Percentiles rank a stretch among this genome's conserved stretches.
Evolutionary conservation across 1,284 basidiomycete species (phyloP).

Genomic region (Ceratobasidium sp.): DNA sequence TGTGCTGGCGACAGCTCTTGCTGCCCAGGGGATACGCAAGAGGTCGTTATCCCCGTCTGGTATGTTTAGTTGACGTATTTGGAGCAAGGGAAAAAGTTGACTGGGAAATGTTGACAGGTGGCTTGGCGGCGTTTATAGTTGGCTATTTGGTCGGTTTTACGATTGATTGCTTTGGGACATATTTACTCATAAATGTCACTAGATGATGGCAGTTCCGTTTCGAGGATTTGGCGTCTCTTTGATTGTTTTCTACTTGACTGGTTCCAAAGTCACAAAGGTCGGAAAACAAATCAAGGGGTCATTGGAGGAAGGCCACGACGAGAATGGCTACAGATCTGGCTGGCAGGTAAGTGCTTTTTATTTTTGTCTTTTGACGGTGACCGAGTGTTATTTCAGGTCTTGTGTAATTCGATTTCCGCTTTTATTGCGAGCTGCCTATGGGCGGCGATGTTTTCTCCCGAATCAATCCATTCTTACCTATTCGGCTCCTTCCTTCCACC

Average conservation of each 20-base stretch:
- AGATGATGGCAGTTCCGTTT: constrained; percentile 71
- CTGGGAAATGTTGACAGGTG: constrained; percentile 69
- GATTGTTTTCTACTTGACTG: constrained; percentile 86
- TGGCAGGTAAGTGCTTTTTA: constrained; percentile 70
- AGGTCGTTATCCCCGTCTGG: constrained; percentile 58
- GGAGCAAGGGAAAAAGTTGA: constrained; percentile 59
- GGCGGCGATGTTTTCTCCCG: constrained; percentile 69
- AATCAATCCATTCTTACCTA: constrained; percentile 50
- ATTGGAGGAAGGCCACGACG: constrained; percentile 84
- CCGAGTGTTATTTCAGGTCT: constrained; percentile 59
- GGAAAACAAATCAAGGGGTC: constrained; percentile 77
- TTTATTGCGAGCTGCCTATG: constrained; percentile 75
- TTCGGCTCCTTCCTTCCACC: constrained; percentile 53
- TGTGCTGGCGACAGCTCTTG: constrained; percentile 63
- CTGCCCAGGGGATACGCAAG: constrained; percentile 67
- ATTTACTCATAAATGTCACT: neutral
- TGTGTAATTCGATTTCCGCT: constrained; percentile 84
- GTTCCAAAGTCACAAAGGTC: constrained; percentile 88
- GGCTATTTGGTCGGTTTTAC: constrained; percentile 65
- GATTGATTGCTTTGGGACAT: neutral
- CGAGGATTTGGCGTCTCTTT: constrained; percentile 79
- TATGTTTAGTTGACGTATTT: constrained; percentile 1
- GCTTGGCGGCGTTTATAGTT: constrained; percentile 79
- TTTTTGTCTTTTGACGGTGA: neutral
- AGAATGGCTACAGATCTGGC: constrained; percentile 74